A percentile compares a stretch with the other conserved stretches of the same genome.
These are phyloP conservation scores for Cyclotella sp. DNA, from an alignment of 108 stramenopile species.

Conservation along the genomic window DNA sequence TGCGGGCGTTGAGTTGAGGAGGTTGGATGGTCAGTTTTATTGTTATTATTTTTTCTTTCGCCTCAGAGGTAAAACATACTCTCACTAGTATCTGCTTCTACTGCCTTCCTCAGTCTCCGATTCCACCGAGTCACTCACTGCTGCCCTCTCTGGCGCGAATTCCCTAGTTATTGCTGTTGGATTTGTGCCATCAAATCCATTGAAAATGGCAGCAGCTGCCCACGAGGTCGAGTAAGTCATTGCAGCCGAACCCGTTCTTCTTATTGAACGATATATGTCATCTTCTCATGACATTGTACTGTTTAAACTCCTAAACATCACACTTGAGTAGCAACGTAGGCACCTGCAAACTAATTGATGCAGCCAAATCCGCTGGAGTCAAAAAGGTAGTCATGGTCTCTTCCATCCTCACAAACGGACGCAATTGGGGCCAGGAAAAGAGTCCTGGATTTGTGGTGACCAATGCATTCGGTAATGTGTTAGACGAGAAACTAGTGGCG, in stretches of 20 bases:
- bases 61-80: background rate
- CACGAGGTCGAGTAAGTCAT: constrained; percentile 70
- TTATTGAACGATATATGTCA: too few species aligned
- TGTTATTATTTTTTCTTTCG: background rate
- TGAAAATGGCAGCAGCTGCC: constrained; percentile 79
- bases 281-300: too few species aligned
- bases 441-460: constrained; percentile 83
- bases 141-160: constrained; percentile 61
- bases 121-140: constrained; percentile 56
- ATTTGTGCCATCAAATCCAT: constrained; percentile 79
- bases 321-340: constrained; percentile 65
- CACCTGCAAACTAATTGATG: constrained; percentile 78
- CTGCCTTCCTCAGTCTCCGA: constrained; percentile 47
- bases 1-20: constrained; percentile 53
- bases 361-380: constrained; percentile 75
- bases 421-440: constrained; percentile 83
- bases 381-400: constrained; percentile 83
- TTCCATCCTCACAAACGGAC: constrained; percentile 80
- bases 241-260: too few species aligned
- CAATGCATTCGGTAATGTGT: constrained; percentile 83
- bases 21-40: constrained; percentile 53
- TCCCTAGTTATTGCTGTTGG: constrained; percentile 79
- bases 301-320: too few species aligned
- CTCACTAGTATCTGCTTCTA: too few species aligned
- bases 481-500: constrained; percentile 83